phyloP scores from a whole-genome alignment of 2,329 filamentous ascomycete species.

The Esteya vermicola region DNA sequence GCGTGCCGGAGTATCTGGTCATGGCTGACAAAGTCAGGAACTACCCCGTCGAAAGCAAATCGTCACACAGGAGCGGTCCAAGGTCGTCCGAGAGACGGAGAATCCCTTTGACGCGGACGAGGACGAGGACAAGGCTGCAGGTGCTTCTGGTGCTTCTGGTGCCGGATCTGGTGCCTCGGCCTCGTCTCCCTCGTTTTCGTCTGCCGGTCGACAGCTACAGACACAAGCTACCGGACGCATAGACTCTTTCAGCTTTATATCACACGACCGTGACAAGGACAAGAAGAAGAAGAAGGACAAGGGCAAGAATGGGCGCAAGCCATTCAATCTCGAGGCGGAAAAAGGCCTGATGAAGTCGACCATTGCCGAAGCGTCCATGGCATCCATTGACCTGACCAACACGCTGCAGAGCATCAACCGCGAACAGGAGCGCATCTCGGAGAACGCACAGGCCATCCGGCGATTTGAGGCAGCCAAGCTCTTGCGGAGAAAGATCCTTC shows the following conservation, averaged over 20 bases:
- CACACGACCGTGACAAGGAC: conserved; percentile 8
- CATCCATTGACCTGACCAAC: conserved; percentile 82
- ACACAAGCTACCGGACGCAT: conserved; percentile 15
- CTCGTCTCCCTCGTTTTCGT: conserved; percentile 11
- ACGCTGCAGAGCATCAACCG: conserved; percentile 81
- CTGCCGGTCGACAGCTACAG: not conserved
- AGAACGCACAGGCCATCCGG: conserved; percentile 60
- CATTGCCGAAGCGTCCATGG: conserved; percentile 82
- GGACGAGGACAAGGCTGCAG: conserved; percentile 32
- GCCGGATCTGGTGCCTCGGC: conserved; percentile 5
- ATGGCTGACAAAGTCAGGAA: no score
- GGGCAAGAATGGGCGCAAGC: conserved; percentile 41
- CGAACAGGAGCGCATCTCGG: conserved; percentile 74
- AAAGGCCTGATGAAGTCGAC: conserved; percentile 73
- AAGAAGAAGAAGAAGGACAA: conserved; percentile 33
- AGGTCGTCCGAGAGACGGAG: conserved; percentile 69
- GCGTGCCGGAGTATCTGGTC: no score
- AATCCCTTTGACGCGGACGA: conserved; percentile 56
- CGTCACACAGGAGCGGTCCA: conserved; percentile 63
- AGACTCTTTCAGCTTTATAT: conserved; percentile 26
- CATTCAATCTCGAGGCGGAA: conserved; percentile 77
- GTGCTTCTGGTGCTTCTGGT: conserved; percentile 2
- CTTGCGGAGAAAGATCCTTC: conserved; percentile 68
- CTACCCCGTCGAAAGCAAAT: conserved; percentile 54
- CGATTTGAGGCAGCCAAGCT: conserved; percentile 79